Evolutionary conservation across 2,329 filamentous ascomycete species (phyloP).

Genomic region (Ceratocystis smalleyi): DNA sequence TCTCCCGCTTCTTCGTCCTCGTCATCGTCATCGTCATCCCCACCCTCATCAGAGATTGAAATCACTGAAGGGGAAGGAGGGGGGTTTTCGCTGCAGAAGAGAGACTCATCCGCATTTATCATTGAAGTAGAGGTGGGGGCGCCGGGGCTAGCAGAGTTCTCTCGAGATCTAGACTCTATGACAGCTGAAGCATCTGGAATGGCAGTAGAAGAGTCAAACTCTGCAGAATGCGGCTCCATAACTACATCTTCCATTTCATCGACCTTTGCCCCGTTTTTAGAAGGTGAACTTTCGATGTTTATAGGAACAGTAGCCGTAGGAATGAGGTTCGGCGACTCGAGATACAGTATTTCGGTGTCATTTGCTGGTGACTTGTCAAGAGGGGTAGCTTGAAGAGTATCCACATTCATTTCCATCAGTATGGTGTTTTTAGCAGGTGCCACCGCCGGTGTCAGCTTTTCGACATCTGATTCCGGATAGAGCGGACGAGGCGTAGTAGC

Average conservation of each 20-base stretch:
- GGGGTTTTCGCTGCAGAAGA: slow-evolving; percentile 19
- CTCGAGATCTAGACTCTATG: not conserved
- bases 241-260: slow-evolving; percentile 17
- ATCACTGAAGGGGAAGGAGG: slow-evolving; percentile 18
- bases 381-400: not conserved
- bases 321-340: not conserved
- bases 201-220: not conserved
- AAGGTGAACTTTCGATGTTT: not conserved
- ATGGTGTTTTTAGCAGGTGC: not conserved
- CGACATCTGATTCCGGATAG: not conserved
- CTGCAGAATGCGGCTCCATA: not conserved
- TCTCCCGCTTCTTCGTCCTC: slow-evolving; percentile 19
- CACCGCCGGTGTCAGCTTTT: not conserved
- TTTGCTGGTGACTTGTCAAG: not conserved
- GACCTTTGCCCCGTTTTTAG: not conserved
- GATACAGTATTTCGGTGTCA: not conserved
- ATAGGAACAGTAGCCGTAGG: not conserved
- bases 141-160: not conserved
- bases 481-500: not conserved
- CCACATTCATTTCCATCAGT: not conserved
- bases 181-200: not conserved
- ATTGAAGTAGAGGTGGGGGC: slow-evolving; percentile 20
- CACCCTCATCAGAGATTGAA: slow-evolving; percentile 18
- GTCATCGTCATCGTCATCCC: slow-evolving; percentile 19
- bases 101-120: slow-evolving; percentile 19